phyloP scores from a whole-genome alignment of 1,284 basidiomycete genomes.

The Puccinia horiana region DNA sequence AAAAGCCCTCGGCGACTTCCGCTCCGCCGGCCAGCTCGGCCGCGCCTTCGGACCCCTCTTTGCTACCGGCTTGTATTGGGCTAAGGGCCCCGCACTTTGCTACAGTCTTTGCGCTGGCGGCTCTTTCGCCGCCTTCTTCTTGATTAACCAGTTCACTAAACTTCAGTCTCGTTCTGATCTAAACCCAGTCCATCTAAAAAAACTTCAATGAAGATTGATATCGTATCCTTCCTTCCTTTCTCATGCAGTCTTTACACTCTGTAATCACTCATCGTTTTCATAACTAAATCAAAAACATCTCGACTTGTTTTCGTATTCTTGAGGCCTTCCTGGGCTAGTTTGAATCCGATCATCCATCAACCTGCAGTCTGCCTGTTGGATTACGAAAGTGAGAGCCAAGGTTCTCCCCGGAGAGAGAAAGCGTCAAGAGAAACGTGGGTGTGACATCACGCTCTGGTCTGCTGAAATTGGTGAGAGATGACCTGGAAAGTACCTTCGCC shows the following conservation, averaged over 20 bases:
- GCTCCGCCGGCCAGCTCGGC: conserved; percentile 83
- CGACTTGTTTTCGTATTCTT: not conserved
- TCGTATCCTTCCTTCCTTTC: not conserved
- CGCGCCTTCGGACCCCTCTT: conserved; percentile 82
- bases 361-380: not conserved
- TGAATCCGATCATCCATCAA: not conserved
- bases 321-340: not conserved
- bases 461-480: too few species aligned
- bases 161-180: not conserved
- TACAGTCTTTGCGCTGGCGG: conserved; percentile 28
- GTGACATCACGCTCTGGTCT: too few species aligned
- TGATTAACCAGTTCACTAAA: not conserved
- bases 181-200: not conserved
- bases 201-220: conserved; percentile 13
- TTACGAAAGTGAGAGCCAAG: too few species aligned
- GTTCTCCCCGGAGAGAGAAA: too few species aligned
- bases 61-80: conserved; percentile 63
- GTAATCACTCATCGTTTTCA: not conserved
- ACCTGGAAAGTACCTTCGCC: too few species aligned
- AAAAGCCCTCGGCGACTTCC: conserved; percentile 71
- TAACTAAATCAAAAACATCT: not conserved
- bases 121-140: not conserved
- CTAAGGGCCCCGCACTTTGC: conserved; percentile 40
- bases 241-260: not conserved
- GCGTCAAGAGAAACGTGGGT: too few species aligned